Conservation (phyloP, 192 early-diverging fungal species). For the Coemansia sp. region DNA sequence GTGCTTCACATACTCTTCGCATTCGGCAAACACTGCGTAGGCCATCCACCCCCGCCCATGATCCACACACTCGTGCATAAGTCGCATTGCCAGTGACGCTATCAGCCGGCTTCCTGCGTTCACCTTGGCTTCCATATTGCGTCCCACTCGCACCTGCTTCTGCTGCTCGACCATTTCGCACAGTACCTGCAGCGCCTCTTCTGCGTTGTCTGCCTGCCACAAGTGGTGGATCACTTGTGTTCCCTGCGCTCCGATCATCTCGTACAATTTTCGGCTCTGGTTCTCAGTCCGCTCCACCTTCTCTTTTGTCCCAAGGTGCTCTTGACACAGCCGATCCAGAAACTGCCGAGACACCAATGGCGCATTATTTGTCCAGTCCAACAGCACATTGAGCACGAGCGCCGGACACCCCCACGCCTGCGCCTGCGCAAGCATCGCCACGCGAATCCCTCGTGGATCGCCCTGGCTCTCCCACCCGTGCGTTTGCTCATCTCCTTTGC, state of each 20-base stretch:
- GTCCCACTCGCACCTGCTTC: too few species aligned
- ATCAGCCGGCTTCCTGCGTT: slow-evolving; percentile 8
- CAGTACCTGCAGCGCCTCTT: too few species aligned
- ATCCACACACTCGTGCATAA: slow-evolving; percentile 19
- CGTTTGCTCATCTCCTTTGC: too few species aligned
- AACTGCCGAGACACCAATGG: background rate
- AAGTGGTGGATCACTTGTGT: too few species aligned
- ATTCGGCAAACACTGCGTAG: slow-evolving; percentile 12
- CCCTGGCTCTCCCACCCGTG: background rate
- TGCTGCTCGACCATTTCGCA: too few species aligned
- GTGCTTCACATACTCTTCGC: slow-evolving; percentile 3
- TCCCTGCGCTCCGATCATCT: too few species aligned
- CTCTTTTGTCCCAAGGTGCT: background rate
- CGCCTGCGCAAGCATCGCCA: slow-evolving; percentile 16
- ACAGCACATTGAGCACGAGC: slow-evolving; percentile 27
- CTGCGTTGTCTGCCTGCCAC: too few species aligned
- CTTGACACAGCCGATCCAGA: background rate
- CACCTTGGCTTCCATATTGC: too few species aligned
- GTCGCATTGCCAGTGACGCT: slow-evolving; percentile 8
- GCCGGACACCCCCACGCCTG: slow-evolving; percentile 7
- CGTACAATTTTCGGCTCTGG: background rate
- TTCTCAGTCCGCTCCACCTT: background rate
- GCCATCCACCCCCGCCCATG: slow-evolving; percentile 1
- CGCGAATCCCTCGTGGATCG: slow-evolving; percentile 3
- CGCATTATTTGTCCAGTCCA: slow-evolving; percentile 14